Conservation (phyloP, 148 eudicot species). For the Chenopodium suecicum region DNA sequence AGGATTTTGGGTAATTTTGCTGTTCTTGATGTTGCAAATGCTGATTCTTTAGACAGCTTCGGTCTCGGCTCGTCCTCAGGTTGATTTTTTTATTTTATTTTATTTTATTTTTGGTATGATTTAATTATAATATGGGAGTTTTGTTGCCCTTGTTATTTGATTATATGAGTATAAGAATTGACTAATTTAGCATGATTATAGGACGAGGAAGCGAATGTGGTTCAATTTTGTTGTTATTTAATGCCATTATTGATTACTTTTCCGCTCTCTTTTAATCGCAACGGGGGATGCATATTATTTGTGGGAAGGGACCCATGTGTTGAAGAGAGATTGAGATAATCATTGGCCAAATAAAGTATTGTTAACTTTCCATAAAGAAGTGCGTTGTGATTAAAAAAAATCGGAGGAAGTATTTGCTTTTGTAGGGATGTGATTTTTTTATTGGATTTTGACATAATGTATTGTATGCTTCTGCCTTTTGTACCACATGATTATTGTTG, state of each 20-base stretch:
- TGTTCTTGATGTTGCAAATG: slow-evolving; percentile 67
- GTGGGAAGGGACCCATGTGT: no score
- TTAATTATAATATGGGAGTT: background rate
- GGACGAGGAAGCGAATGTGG: background rate
- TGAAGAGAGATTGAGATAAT: no score
- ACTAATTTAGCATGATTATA: background rate
- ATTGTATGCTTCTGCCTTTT: background rate
- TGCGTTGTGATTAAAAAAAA: no score
- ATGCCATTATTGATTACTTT: background rate
- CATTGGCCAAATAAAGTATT: no score
- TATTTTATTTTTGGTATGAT: background rate
- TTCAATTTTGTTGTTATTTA: background rate
- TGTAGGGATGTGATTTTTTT: background rate
- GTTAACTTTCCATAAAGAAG: no score
- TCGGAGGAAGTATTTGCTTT: background rate
- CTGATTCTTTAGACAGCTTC: slow-evolving; percentile 39
- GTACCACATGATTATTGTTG: background rate
- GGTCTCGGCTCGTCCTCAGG: slow-evolving; percentile 59
- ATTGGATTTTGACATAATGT: background rate
- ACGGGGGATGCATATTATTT: no score
- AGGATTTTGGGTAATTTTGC: slow-evolving; percentile 1
- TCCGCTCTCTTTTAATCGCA: background rate
- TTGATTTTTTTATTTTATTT: slow-evolving; percentile 9
- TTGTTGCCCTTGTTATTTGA: no score
- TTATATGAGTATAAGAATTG: no score